These are phyloP conservation scores for Singerocomus rubriflavus DNA, from an alignment of 1,284 basidiomycete genomes.

Conservation along the genomic window DNA sequence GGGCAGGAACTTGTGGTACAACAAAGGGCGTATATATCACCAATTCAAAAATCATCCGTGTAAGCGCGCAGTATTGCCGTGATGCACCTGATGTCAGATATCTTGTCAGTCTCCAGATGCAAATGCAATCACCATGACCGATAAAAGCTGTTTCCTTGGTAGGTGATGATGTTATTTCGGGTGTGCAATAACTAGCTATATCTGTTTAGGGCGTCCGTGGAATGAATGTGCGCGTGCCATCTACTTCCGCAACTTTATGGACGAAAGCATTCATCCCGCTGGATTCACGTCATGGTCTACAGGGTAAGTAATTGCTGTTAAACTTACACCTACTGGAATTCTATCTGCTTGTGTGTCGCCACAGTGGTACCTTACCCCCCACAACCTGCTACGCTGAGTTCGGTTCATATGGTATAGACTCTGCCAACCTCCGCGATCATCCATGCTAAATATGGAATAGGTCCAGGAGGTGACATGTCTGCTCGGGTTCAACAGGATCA, in stretches of 20 bases:
- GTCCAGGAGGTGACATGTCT: conserved; percentile 51
- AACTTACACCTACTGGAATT: background rate
- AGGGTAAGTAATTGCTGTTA: conserved; percentile 10
- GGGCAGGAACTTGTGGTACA: conserved; percentile 45
- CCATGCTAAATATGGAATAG: conserved; percentile 32
- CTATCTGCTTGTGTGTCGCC: background rate
- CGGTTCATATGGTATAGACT: conserved; percentile 44
- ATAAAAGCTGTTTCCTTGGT: conserved; percentile 52
- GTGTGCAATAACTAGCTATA: background rate
- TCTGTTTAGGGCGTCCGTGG: conserved; percentile 55
- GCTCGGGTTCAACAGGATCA: conserved; percentile 47
- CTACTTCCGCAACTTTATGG: conserved; percentile 56
- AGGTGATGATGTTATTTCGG: background rate
- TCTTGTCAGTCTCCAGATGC: conserved; percentile 55
- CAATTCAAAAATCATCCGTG: conserved; percentile 57
- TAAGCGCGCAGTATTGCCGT: conserved; percentile 43
- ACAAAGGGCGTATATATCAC: conserved; percentile 60
- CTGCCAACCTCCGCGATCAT: background rate
- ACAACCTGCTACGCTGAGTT: conserved; percentile 63
- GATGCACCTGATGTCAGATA: conserved; percentile 39
- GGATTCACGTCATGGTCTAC: conserved; percentile 47
- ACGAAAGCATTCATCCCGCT: conserved; percentile 48
- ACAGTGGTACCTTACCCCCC: conserved; percentile 46
- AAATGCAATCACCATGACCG: conserved; percentile 45
- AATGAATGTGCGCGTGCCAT: conserved; percentile 57